Evolutionary conservation across 202 grass and related monocot species (phyloP), one percentile per base, ranked within the genome.

Genomic region (Musa balbisiana): DNA sequence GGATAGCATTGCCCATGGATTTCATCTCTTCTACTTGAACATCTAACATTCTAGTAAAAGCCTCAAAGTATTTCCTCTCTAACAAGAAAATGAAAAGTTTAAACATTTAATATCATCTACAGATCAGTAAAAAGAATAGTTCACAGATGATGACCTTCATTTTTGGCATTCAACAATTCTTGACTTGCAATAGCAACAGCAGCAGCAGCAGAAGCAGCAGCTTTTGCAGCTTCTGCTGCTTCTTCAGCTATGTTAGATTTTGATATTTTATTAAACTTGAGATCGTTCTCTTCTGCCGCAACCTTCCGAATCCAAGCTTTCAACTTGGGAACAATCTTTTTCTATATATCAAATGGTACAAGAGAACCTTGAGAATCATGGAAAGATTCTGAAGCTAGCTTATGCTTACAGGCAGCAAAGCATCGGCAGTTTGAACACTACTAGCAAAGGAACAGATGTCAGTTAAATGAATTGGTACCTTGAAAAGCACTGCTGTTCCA

Each of bases 11-110:
- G 49, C 78, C 50, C 43, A 80, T 63, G 6, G 43, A 73, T 53
- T 73, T 80, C 78, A 80, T 80, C 78, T 80, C 78, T 58, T 80
- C 59, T 16, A 80, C 67, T 80, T 80, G 78, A 19, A 64, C 54
- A 80, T 80, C 78, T 53, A 80, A 50, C 13, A 50, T 10, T 73
- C 69, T 59, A 58, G 51, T 64, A 63, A 64, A 80, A 52, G 67
- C 49, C 43, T 80, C 78, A 20, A 80, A 80, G 56, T 80, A 80
- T 25, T 64, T 80, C 69, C 69, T 73, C 49, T 80, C 78, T 80
- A 72, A 64, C 49, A 73, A 73, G 69, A 63, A 56, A 63, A 43
- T 23, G 33, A 29, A 64, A 62, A 72, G 23, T 20, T 11, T 70
- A 27, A 66, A n/a, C 22, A 76, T 58, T 6, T 43, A 12, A n/a